Base-by-base conservation (phyloP, 2,329 filamentous ascomycete genomes). In the Metarhizium brunneum region DNA sequence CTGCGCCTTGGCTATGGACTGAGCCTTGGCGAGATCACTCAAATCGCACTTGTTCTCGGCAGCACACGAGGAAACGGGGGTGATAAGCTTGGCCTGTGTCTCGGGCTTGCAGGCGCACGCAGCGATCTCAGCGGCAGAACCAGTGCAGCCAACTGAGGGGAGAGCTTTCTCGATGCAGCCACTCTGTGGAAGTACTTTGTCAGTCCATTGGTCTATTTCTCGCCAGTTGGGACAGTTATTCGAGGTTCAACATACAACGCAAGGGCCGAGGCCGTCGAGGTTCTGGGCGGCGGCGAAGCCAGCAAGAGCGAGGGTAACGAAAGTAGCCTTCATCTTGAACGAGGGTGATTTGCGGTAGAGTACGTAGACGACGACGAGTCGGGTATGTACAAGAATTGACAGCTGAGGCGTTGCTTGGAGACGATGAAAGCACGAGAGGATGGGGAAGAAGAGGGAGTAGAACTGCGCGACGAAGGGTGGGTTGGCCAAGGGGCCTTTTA, bases 281-380 rank as follows among this genome's bases (percentile, higher is more conserved):
- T 70, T 60, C 63, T 75, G 72, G 36, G 72, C 73, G 52, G 68
- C 66, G 47, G 66, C 71, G 42, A 74, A 58, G 64, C 71, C 65
- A 51, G 64, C 67, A 43, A 63, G 60, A 56, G 66, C 68, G 52
- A 71, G 58, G 54, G 70, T 53, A 36, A 71, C 57, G 56, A 70
- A 58, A 45, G 66, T 53, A 60, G 65, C 60, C 73, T 75, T 76
- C 74, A 76, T 76, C 20, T 62, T 74, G 67, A 59, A 30, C 45
- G 29, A 14, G 18, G 14, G 25, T 25, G 16, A 14, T 30, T 14
- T 47, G 40, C 18, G 38, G 14, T 29, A 8, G n/a, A 47, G 55
- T 43, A 50, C 29, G 47, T 49, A 38, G 32, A 51, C 35, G 30
- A 51, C 35, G 30, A 43, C 53, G 45, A 40, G 20, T 30, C 47